Evolutionary conservation across 805 yeast species (phyloP).

Genomic region (Ascoidea rubescens): DNA sequence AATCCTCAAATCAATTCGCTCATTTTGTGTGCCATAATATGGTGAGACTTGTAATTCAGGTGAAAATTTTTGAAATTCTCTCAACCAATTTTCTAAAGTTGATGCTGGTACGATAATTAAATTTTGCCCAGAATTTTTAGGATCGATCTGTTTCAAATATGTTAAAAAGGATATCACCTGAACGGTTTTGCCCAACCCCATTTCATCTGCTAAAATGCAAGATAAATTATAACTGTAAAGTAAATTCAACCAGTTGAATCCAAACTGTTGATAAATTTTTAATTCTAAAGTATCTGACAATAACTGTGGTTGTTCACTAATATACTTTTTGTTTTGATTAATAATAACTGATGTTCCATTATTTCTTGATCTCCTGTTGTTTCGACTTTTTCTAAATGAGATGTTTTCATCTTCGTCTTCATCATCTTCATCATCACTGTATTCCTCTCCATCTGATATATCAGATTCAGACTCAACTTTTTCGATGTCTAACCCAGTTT

Average conservation of each 20-base stretch:
- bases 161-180: constrained; percentile 92
- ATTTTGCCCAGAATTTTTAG: constrained; percentile 59
- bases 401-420: constrained; percentile 17
- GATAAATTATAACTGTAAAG: constrained; percentile 69
- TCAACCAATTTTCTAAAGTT: constrained; percentile 91
- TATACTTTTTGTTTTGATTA: constrained; percentile 23
- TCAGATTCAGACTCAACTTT: background rate
- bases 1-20: constrained; percentile 73
- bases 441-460: constrained; percentile 12
- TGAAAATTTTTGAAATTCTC: constrained; percentile 85
- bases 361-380: constrained; percentile 12
- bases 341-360: constrained; percentile 9
- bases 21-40: constrained; percentile 79
- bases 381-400: constrained; percentile 17
- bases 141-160: constrained; percentile 55
- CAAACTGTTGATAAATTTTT: constrained; percentile 92
- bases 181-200: constrained; percentile 96
- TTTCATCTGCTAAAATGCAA: constrained; percentile 94
- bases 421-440: constrained; percentile 19
- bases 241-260: constrained; percentile 82
- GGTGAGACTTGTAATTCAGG: constrained; percentile 78
- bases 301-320: constrained; percentile 58
- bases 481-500: background rate
- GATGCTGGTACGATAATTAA: constrained; percentile 92
- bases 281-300: constrained; percentile 51